Evolutionary conservation across 306 rosid genomes (phyloP).

Genomic region (Trifolium repens): DNA sequence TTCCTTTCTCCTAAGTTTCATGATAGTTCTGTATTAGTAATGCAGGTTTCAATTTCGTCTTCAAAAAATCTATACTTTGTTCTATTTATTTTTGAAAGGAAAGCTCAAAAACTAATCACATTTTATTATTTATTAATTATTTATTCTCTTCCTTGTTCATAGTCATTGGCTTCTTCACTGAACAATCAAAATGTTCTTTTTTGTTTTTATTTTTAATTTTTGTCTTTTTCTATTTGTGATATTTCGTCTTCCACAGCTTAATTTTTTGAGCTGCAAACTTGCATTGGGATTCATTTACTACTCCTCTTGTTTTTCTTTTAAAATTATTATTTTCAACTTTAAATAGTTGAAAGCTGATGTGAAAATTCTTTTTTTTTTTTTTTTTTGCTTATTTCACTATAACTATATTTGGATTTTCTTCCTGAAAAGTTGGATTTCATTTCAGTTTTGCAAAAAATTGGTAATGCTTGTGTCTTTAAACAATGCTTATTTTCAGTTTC

Average conservation of each 20-base stretch:
- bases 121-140: slow-evolving; percentile 12
- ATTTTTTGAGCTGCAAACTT: slow-evolving; percentile 27
- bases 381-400: slow-evolving; percentile 17
- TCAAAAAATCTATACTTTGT: no score
- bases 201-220: slow-evolving; percentile 17
- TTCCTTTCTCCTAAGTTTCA: not conserved
- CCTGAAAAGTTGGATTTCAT: slow-evolving; percentile 42
- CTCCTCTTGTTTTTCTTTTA: not conserved
- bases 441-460: slow-evolving; percentile 52
- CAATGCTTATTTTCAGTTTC: slow-evolving; percentile 38
- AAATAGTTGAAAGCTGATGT: not conserved
- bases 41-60: no score
- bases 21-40: no score
- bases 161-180: slow-evolving; percentile 20
- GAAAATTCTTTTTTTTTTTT: not conserved
- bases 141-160: slow-evolving; percentile 32
- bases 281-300: slow-evolving; percentile 38
- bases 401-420: slow-evolving; percentile 38
- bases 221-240: slow-evolving; percentile 50
- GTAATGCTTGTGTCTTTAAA: slow-evolving; percentile 55
- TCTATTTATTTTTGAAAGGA: no score
- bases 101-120: not conserved
- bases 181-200: slow-evolving; percentile 42
- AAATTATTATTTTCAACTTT: no score
- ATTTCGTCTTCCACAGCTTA: slow-evolving; percentile 43